Conservation (phyloP, 148 eudicot genomes). For the Fagopyrum homotropicum region DNA sequence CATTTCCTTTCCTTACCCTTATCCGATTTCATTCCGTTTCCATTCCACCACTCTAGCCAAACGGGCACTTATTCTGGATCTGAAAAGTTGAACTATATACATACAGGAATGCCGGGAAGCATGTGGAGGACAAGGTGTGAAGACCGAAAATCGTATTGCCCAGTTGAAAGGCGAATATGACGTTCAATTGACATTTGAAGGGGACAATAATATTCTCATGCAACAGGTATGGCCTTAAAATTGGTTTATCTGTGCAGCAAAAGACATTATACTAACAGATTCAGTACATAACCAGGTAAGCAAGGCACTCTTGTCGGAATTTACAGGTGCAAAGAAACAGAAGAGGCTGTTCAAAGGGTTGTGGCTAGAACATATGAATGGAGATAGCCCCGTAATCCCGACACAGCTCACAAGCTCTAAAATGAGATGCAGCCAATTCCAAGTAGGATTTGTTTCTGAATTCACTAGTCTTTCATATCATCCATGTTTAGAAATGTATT, state of each 20-base stretch:
- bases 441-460: background rate
- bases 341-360: constrained; percentile 11
- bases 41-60: too few species aligned
- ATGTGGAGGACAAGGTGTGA: constrained; percentile 93
- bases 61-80: background rate
- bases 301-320: constrained; percentile 11
- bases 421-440: constrained; percentile 10
- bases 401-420: constrained; percentile 2
- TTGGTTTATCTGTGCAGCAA: background rate
- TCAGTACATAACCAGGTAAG: background rate
- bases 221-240: constrained; percentile 59
- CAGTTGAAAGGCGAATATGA: constrained; percentile 84
- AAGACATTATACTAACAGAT: background rate
- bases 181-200: constrained; percentile 90
- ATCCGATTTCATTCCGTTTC: too few species aligned
- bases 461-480: background rate
- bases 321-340: constrained; percentile 1
- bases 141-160: constrained; percentile 90
- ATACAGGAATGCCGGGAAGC: constrained; percentile 94
- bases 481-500: background rate
- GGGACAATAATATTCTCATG: constrained; percentile 96
- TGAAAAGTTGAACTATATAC: background rate
- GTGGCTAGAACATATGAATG: constrained; percentile 16
- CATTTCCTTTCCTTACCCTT: too few species aligned
- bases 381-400: constrained; percentile 8